These are phyloP conservation scores for Penicillium sp. DNA, from an alignment of 2,329 filamentous ascomycete genomes.

Conservation along the genomic window DNA sequence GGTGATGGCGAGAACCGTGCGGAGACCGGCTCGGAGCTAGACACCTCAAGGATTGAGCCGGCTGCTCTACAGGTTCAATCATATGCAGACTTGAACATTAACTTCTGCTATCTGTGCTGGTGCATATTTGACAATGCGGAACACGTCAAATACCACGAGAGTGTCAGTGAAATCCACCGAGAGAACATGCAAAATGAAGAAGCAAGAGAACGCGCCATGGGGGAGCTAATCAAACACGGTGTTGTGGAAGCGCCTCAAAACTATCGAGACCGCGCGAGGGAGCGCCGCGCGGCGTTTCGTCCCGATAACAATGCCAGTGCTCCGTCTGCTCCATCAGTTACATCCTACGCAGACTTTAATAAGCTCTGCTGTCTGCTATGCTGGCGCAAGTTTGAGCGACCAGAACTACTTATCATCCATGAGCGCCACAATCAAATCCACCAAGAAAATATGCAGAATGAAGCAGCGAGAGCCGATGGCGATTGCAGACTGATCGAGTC, in stretches of 20 bases:
- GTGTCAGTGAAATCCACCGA: constrained; percentile 57
- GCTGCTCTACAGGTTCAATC: constrained; percentile 51
- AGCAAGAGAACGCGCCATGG: neutral
- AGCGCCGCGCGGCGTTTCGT: constrained; percentile 49
- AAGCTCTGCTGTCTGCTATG: neutral
- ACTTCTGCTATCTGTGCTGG: constrained; percentile 63
- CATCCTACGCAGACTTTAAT: constrained; percentile 14
- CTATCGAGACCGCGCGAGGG: constrained; percentile 50
- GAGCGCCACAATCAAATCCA: neutral
- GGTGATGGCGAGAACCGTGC: constrained; percentile 27
- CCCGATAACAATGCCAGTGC: constrained; percentile 28
- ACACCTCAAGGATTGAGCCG: constrained; percentile 21
- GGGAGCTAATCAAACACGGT: neutral
- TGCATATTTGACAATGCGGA: constrained; percentile 56
- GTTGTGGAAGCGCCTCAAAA: constrained; percentile 26
- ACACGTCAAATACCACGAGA: constrained; percentile 60
- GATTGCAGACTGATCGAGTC: constrained; percentile 46
- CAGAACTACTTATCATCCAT: neutral
- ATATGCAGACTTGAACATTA: constrained; percentile 58
- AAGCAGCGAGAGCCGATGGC: constrained; percentile 45
- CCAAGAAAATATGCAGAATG: constrained; percentile 52
- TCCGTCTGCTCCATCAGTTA: neutral
- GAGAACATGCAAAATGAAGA: constrained; percentile 55
- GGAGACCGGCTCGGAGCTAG: constrained; percentile 26
- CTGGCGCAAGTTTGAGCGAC: neutral